Evolutionary conservation across 106 monocot genomes (phyloP), one percentile per base, ranked within the genome.

Genomic region (Alisma plantagoaquatica): DNA sequence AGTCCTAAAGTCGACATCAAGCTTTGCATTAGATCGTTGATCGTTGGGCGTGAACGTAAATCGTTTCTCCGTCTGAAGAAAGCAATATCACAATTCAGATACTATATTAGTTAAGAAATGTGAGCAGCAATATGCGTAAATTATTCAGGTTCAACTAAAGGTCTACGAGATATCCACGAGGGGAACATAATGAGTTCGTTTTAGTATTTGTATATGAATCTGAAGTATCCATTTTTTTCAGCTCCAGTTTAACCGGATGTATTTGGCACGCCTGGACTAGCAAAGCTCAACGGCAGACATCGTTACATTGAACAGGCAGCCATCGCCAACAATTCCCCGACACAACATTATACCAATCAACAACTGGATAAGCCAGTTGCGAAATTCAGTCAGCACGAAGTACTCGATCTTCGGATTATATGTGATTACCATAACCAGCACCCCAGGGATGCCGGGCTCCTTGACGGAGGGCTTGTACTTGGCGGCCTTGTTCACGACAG

Each of bases 381-480:
- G 53, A 24, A 4, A 27, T 25, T 41, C 8, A 21, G 23, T 42
- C 19, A 27, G 2, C 2, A 43, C 28, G 28, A 28, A 26, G 0
- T 48, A 30, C 26, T 41, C 33, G 15, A 29, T 4, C 21, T 27
- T 27, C 4, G 19, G 20, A 29, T 16, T 6, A 49, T 8, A 29
- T 23, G 18, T n/a, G 10, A 33, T 24, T 58, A 96, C 94, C 94
- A 88, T 84, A 25, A 64, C 63, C n/a, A 88, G 77, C 16, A 88
- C 75, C 20, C 94, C 88, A 0, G 88, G 67, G 51, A 78, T 59
- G 31, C 84, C 94, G 2, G 83, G 67, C 17, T 84, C 94, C 66
- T 88, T 84, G 33, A 96, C 62, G 18, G 80, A 43, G n/a, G 69
- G 70, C 68, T 81, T 88, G 68, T 84, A 88, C 68, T 70, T 88